Percentiles rank a stretch among this genome's conserved stretches.
Conservation (phyloP, 2,329 filamentous ascomycete genomes). For the Huntiella abstrusa region DNA sequence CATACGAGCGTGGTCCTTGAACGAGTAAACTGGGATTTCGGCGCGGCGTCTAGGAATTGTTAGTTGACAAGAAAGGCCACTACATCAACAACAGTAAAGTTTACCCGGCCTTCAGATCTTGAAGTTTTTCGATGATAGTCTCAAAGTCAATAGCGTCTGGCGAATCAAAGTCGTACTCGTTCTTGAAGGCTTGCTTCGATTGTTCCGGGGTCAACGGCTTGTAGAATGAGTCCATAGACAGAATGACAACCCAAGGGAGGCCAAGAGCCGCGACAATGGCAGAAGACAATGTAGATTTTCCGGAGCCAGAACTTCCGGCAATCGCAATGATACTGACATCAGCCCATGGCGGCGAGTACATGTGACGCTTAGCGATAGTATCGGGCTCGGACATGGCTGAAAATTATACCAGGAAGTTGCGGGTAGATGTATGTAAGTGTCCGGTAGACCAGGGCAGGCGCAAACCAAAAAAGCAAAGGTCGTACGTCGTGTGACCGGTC, state of each 20-base stretch:
- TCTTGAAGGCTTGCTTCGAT: slow-evolving; percentile 62
- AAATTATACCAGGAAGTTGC: background rate
- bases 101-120: slow-evolving; percentile 82
- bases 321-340: slow-evolving; percentile 94
- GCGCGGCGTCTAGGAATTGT: slow-evolving; percentile 47
- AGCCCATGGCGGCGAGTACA: slow-evolving; percentile 84
- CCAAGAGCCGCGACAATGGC: slow-evolving; percentile 81
- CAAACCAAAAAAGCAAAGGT: too few relatives aligned
- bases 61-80: background rate
- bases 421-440: background rate
- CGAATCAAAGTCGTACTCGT: slow-evolving; percentile 92
- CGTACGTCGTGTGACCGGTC: too few relatives aligned
- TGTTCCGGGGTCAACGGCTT: slow-evolving; percentile 68
- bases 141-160: slow-evolving; percentile 94
- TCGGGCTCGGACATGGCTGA: background rate
- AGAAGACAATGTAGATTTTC: slow-evolving; percentile 84
- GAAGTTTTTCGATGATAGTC: slow-evolving; percentile 56
- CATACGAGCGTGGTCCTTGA: slow-evolving; percentile 70
- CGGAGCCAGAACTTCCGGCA: slow-evolving; percentile 81
- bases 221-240: slow-evolving; percentile 98
- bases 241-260: slow-evolving; percentile 91
- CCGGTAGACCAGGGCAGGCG: too few relatives aligned
- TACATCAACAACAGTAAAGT: slow-evolving; percentile 12
- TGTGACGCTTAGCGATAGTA: slow-evolving; percentile 3
- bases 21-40: slow-evolving; percentile 89